Evolutionary conservation across 108 stramenopile genomes (phyloP).

Genomic region (Fragilariopsis cylindrus): DNA sequence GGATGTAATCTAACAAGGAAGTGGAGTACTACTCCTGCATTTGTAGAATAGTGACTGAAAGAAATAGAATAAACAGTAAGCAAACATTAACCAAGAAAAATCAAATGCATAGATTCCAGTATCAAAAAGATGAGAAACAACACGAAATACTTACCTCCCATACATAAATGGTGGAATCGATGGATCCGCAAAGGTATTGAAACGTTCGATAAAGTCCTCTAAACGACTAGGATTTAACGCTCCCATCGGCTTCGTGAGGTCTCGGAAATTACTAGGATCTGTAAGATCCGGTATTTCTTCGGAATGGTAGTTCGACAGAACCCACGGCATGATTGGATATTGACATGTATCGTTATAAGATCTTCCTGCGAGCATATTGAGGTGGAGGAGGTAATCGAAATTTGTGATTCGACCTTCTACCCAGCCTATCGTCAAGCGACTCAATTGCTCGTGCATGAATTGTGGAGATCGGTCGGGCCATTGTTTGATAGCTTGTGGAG

Average conservation of each 20-base stretch:
- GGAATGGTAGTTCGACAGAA: constrained; percentile 90
- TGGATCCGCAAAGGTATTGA: constrained; percentile 91
- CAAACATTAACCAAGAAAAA: too few species aligned
- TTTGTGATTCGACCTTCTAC: constrained; percentile 91
- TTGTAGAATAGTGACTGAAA: constrained; percentile 89
- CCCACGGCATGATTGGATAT: constrained; percentile 99
- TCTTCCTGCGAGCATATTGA: constrained; percentile 95
- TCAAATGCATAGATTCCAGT: too few species aligned
- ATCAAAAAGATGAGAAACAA: too few species aligned
- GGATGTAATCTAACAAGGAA: constrained; percentile 96
- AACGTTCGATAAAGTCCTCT: constrained; percentile 89
- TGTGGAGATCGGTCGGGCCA: constrained; percentile 83
- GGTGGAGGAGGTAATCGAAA: constrained; percentile 94
- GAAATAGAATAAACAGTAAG: too few species aligned
- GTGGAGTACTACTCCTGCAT: constrained; percentile 95
- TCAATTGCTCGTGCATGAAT: constrained; percentile 85
- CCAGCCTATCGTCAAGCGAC: constrained; percentile 85
- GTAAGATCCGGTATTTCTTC: constrained; percentile 88
- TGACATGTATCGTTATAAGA: constrained; percentile 97
- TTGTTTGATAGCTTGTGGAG: constrained; percentile 87
- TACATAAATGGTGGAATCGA: constrained; percentile 98
- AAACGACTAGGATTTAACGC: constrained; percentile 92
- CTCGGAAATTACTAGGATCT: constrained; percentile 83
- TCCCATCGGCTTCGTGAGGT: constrained; percentile 86
- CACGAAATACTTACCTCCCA: constrained; percentile 43